Evolutionary conservation across 2,329 filamentous ascomycete species (phyloP).

Genomic region (Balansia obtecta): DNA sequence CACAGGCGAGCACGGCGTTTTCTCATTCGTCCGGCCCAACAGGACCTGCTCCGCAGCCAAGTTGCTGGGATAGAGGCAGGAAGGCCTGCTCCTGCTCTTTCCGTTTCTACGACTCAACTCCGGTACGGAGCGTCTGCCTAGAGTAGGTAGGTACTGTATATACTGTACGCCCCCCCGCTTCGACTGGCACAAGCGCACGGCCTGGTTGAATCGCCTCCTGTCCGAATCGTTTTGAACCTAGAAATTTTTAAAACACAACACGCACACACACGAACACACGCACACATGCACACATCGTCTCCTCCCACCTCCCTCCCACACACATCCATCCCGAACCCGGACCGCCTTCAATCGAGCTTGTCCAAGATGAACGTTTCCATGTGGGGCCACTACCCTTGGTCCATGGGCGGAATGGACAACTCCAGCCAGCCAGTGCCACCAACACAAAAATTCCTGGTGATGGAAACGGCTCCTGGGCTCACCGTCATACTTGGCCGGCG

Average conservation of each 20-base stretch:
- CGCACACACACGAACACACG: too few relatives aligned
- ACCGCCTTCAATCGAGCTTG: not conserved
- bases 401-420: not conserved
- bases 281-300: too few relatives aligned
- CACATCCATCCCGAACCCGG: too few relatives aligned
- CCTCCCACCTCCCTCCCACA: too few relatives aligned
- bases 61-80: not conserved
- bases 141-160: too few relatives aligned
- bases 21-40: not conserved
- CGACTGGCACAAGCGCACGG: not conserved
- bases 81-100: not conserved
- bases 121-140: not conserved
- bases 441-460: not conserved
- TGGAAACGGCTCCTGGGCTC: too few relatives aligned
- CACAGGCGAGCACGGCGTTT: not conserved
- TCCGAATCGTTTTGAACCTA: too few relatives aligned
- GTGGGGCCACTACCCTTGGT: not conserved
- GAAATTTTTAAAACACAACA: too few relatives aligned
- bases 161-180: not conserved
- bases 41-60: not conserved
- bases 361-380: not conserved
- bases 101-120: too few relatives aligned
- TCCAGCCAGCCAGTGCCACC: not conserved
- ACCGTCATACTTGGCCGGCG: not conserved
- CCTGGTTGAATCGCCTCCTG: too few relatives aligned